Base-by-base conservation (phyloP, 306 rosid genomes). In the Cicer cuneatum region DNA sequence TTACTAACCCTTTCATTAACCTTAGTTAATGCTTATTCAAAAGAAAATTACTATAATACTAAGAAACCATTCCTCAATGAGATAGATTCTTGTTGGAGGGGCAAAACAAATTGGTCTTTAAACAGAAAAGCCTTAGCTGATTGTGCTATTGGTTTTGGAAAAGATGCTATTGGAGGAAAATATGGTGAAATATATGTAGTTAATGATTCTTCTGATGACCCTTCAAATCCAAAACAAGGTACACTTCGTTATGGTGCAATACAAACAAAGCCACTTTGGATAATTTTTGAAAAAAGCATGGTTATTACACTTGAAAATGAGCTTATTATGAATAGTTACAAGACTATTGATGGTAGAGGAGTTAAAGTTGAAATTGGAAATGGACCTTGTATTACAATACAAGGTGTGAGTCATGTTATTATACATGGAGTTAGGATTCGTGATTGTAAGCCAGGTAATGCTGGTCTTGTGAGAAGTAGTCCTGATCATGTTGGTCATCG, bases 271-370 rank as follows among this genome's bases (percentile, higher is more conserved):
- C 97, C 97, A 0, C 80, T 94, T 0, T 94, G 98, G 96, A 87
- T 94, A 2, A 60, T 83, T 49, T 94, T 94, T 3, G 77, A 61
- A 16, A 74, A 39, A 16, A 78, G 85, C 81, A 91, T 94, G 97
- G 76, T 78, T 6, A 82, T 94, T 51, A 83, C 5, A 1, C 82
- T 94, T 0, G 24, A 91, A 63, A 91, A 88, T 37, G 98, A 91
- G 85, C 92, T 94, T 29, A 85, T 94, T 5, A 15, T 94, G 69
- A 91, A 80, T 46, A 91, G 90, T 21, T 85, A 82, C 76, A 94
- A 94, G 85, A 93, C 96, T 61, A 88, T 93, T 35, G 98, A 93
- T 73, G 98, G 97, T 1, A 83, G 98, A 76, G 97, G 97, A 0
- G 96, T 77, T 13, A 88, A 79, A 14, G 97, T 94, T 39, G 96